Evolutionary conservation across 2,329 filamentous ascomycete genomes (phyloP), one percentile per base, ranked within the genome.

Genomic region (Trichoderma sp.): DNA sequence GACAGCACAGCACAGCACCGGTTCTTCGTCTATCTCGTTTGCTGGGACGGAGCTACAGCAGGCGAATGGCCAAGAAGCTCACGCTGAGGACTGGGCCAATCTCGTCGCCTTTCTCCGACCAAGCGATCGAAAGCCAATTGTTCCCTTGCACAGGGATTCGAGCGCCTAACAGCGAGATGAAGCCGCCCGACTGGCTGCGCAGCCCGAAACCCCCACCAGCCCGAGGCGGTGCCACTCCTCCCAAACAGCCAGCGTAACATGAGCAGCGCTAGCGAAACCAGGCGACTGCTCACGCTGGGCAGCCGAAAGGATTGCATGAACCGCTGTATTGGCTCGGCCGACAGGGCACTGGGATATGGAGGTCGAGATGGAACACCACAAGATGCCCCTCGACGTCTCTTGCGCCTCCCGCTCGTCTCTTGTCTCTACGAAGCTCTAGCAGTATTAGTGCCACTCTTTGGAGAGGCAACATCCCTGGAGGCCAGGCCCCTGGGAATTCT

Each of bases 171-270:
- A 30, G 41, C 1, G 24, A 65, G 48, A 15, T 58, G 62, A 48
- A 39, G 41, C 17, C 47, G 26, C 61, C 47, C 57, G 44, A 65
- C 63, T 65, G 63, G 63, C 63, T 44, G 26, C 43, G 28, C 7
- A 43, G 34, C 14, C 56, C 56, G 30, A 26, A 19, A 48, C 30
- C 48, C 56, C 56, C 47, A 47, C 60, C 50, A 24, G 47, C 19
- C 51, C 50, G 60, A 47, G 60, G 60, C 50, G 51, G 60, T 26
- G 60, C 60, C 56, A 65, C 56, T 9, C 51, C 56, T 61, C 63
- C 59, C 48, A 65, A 65, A 65, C 56, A 44, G 12, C 50, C 56
- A 60, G 63, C 55, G 63, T 65, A 54, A 55, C 63, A 65, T 65
- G 24, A 61, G 48, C 24, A 43, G 26, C 34, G 26, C 43, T 50